Evolutionary conservation across 2,329 filamentous ascomycete species (phyloP).

Genomic region (Talaromyces atroroseus): DNA sequence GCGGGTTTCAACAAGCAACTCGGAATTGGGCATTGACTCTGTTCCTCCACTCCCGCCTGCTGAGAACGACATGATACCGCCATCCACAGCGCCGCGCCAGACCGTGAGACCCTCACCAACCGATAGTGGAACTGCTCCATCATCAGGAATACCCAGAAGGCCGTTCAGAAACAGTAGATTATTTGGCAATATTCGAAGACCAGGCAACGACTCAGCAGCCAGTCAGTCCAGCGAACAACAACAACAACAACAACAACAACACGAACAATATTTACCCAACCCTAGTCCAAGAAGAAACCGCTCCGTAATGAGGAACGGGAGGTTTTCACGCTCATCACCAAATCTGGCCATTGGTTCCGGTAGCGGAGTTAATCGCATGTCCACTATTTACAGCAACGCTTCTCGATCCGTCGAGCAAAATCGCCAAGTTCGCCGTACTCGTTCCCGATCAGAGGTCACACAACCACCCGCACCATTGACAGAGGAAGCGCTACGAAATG

Average conservation of each 20-base stretch:
- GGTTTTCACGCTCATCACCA: constrained; percentile 13
- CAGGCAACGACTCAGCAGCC: constrained; percentile 1
- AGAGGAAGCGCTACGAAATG: constrained; percentile 11
- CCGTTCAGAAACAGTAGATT: constrained; percentile 4
- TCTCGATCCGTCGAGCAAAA: constrained; percentile 11
- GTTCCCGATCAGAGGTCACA: constrained; percentile 19
- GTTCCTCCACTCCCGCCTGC: neutral
- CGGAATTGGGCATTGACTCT: neutral
- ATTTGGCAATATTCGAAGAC: constrained; percentile 11
- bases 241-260: constrained; percentile 1
- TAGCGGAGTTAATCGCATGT: constrained; percentile 9
- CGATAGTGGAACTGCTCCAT: neutral
- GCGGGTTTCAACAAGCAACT: neutral
- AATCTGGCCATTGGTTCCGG: constrained; percentile 4
- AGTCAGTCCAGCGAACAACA: neutral
- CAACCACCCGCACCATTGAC: constrained; percentile 13
- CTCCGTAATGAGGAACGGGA: constrained; percentile 7
- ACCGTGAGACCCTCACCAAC: neutral
- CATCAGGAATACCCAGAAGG: neutral
- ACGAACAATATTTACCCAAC: neutral
- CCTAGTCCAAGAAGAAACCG: neutral
- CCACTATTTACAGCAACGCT: constrained; percentile 13
- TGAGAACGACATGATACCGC: neutral
- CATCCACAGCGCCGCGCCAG: neutral
- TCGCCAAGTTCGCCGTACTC: constrained; percentile 12